Evolutionary conservation across 2,329 filamentous ascomycete genomes (phyloP).

Genomic region (Mariannaea elegans): DNA sequence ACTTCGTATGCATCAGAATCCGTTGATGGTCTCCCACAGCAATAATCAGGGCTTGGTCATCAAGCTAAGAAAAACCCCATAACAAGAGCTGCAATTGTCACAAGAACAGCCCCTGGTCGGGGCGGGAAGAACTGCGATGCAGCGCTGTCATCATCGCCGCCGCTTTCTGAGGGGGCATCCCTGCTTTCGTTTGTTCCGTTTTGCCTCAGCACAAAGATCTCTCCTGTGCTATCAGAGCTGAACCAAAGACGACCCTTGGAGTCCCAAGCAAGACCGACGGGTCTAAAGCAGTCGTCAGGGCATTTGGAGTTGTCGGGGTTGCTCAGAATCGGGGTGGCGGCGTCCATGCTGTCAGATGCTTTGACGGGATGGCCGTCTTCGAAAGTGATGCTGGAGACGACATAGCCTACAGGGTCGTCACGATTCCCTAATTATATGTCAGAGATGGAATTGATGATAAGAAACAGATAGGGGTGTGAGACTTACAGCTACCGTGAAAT

Average conservation of each 20-base stretch:
- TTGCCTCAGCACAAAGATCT: conserved; percentile 66
- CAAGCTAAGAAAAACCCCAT: conserved; percentile 42
- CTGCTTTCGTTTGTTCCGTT: conserved; percentile 3
- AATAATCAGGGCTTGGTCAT: no score
- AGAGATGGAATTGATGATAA: conserved; percentile 1
- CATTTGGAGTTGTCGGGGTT: conserved; percentile 64
- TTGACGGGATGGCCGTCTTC: conserved; percentile 52
- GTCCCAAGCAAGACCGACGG: conserved; percentile 66
- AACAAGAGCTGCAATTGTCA: conserved; percentile 40
- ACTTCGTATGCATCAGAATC: not conserved
- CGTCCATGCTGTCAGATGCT: conserved; percentile 52
- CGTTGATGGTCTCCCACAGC: no score
- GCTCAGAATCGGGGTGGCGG: conserved; percentile 61
- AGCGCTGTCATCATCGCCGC: conserved; percentile 29
- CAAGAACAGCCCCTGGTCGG: conserved; percentile 31
- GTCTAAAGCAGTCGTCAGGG: conserved; percentile 67
- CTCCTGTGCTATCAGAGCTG: conserved; percentile 69
- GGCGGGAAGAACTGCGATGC: conserved; percentile 33
- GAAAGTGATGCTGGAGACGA: conserved; percentile 54
- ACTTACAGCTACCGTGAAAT: conserved; percentile 76
- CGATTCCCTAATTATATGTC: conserved; percentile 49
- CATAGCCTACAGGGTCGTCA: conserved; percentile 56
- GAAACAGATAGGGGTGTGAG: not conserved
- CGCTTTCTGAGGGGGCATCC: conserved; percentile 16
- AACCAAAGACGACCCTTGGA: conserved; percentile 65